Evolutionary conservation across 1,139 yeast genomes (phyloP), one percentile per base, ranked within the genome.

Genomic region (Geotrichum cucujoidarum): DNA sequence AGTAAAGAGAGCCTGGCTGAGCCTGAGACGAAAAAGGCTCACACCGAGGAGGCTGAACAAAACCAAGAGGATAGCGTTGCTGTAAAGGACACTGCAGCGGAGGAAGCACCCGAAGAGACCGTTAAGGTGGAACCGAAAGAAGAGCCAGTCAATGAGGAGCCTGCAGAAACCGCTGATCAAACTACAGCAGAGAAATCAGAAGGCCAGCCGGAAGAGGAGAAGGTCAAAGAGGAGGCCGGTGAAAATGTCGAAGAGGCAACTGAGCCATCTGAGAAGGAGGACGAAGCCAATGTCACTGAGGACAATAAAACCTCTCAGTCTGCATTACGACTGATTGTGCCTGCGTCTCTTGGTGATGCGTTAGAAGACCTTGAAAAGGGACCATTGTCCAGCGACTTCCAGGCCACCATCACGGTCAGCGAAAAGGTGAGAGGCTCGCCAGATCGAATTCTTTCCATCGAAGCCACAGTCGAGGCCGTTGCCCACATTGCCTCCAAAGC

Each of bases 351-450:
- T 10, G 51, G 43, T 14, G 48, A 44, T 32, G 48, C 51, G 13
- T 38, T 48, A 3, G 51, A 48, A 27, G 41, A 29, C 13, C 30
- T 38, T 5, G 48, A 43, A n/a, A 30, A 36, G 10, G 48, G 45
- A 14, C 27, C 44, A 21, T 20, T 43, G 2, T 24, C 27, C 27
- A 6, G 8, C 27, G 27, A 10, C 27, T 6, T 6, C 27, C 6
- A 24, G 6, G 27, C 6, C 6, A 10, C 27, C 27, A 24, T 24
- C 27, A 24, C 27, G 8, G 27, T 48, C 11, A 32, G 48, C 16
- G 51, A 48, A 40, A 48, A 44, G 33, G 17, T 48, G 3, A 22
- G 36, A 29, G 51, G 51, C 20, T 37, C 51, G n/a, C 40, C 40
- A 22, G 51, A 48, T 33, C n/a, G 51, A 25, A 33, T 45, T 11